Evolutionary conservation across 441 rosid species (phyloP).

Genomic region (Pelargonium citronellum): DNA sequence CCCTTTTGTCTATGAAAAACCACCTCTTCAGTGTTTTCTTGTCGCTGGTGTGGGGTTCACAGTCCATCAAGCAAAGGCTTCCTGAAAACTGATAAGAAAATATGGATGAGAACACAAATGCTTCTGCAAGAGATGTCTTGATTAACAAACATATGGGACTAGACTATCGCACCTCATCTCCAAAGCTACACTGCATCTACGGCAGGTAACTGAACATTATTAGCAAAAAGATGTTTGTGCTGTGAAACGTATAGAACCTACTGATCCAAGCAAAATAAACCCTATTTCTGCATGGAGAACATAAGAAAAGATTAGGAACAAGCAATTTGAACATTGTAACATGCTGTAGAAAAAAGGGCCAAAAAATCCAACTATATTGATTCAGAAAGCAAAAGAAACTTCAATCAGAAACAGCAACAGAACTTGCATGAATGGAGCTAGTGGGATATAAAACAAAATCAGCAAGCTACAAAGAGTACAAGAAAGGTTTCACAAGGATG

Average conservation of each 20-base stretch:
- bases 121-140: background rate
- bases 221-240: slow-evolving; percentile 3
- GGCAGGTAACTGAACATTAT: slow-evolving; percentile 29
- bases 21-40: slow-evolving; percentile 87
- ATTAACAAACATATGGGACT: background rate
- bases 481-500: background rate
- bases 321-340: background rate
- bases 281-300: slow-evolving; percentile 17
- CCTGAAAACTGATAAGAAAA: slow-evolving; percentile 36
- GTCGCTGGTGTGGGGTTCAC: slow-evolving; percentile 54
- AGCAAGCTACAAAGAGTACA: background rate
- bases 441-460: background rate
- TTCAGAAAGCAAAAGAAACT: background rate
- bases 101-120: background rate
- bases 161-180: slow-evolving; percentile 52
- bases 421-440: background rate
- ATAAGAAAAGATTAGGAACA: background rate
- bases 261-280: slow-evolving; percentile 11
- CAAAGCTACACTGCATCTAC: slow-evolving; percentile 45
- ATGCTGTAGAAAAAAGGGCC: background rate
- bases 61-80: slow-evolving; percentile 63
- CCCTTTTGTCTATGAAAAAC: slow-evolving; percentile 84
- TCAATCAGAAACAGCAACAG: background rate
- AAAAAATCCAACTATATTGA: background rate
- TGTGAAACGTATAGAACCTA: background rate